phyloP scores from a whole-genome alignment of 192 early-diverging fungal species.

The Backusella westeae region DNA sequence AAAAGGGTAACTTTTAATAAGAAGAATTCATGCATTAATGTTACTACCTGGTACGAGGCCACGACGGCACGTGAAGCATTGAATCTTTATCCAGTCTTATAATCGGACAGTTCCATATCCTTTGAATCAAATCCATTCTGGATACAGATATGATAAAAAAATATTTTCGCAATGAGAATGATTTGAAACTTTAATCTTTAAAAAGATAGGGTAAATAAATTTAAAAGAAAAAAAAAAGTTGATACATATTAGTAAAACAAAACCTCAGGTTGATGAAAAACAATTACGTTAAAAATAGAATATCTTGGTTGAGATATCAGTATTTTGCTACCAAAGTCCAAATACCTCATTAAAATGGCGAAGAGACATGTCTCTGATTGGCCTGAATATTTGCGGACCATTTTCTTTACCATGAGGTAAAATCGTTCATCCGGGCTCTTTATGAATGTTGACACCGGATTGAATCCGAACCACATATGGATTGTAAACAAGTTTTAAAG shows the following conservation, averaged over 20 bases:
- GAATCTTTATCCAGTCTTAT: background rate
- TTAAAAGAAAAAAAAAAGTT: too few relatives aligned
- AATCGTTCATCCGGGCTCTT: background rate
- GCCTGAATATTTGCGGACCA: background rate
- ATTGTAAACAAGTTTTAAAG: background rate
- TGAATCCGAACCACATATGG: background rate
- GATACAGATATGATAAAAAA: background rate
- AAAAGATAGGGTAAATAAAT: background rate
- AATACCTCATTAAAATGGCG: background rate
- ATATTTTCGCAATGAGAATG: background rate
- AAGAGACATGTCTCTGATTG: background rate
- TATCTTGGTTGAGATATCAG: background rate
- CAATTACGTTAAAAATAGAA: background rate
- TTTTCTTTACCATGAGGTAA: background rate
- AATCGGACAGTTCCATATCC: background rate
- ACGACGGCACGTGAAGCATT: background rate
- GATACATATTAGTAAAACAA: background rate
- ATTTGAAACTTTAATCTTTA: background rate
- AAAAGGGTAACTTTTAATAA: background rate
- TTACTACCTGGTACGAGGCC: background rate
- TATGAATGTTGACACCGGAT: background rate
- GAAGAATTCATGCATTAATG: background rate
- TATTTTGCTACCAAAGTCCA: background rate
- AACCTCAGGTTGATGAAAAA: background rate
- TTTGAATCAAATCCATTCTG: background rate